Evolutionary conservation across 2,329 filamentous ascomycete species (phyloP), one percentile per base, ranked within the genome.

Genomic region (Lecanosticta acicola): DNA sequence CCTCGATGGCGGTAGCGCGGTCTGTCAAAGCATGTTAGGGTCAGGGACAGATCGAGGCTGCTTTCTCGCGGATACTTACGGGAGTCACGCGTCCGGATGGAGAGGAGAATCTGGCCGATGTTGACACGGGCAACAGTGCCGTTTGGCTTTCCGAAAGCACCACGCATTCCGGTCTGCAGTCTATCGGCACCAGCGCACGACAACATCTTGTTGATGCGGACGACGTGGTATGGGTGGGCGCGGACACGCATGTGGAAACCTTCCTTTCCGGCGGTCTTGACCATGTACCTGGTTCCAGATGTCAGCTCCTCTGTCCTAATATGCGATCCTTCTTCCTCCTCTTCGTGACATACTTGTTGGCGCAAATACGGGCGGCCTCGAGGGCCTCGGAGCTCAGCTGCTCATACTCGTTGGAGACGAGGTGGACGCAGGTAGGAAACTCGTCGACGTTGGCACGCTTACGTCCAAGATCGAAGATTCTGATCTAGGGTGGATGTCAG

Each of bases 201-300:
- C 88, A 98, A 91, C 93, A 98, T 98, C 87, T 98, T 98, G 89
- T 98, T 98, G 90, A 98, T 98, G 78, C 93, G 93, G 81, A 98
- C 86, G 77, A 98, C 93, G 82, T 98, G 93, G 88, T 87, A 98
- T 62, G 93, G 93, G 83, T 98, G 93, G 70, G 89, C 90, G 71
- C 93, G 80, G 67, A 83, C 78, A 60, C 80, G 80, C 56, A 84
- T 70, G 71, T 84, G 80, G 79, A 84, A 83, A 71, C 77, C 76
- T 78, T 84, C 80, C 74, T 84, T 84, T 71, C 80, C 80, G 65
- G 77, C 75, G 62, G 76, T 72, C 75, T 83, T 83, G 70, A 83
- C 80, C 61, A 84, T 75, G 74, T 84, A 83, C 68, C 76, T 79
- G 47, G 37, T 44, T 16, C 14, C 38, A 24, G 45, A n/a, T 54